Percentiles rank a stretch among this genome's conserved stretches.
Conservation (phyloP, 805 yeast species). For the Wickerhamiella azyma region DNA sequence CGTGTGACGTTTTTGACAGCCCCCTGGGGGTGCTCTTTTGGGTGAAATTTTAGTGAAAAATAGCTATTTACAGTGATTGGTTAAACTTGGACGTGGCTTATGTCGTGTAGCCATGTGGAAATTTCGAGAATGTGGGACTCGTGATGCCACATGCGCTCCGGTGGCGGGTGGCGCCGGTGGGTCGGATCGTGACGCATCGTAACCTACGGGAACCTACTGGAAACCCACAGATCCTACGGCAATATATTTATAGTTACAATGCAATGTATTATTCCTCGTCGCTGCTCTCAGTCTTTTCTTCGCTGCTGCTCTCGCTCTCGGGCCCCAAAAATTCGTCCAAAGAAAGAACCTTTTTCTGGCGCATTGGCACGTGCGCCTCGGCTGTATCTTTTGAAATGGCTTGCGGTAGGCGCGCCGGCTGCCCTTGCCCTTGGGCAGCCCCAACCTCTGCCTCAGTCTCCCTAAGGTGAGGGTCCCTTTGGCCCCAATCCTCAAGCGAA, state of each 20-base stretch:
- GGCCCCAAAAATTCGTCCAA: constrained; percentile 2
- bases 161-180: too few species aligned
- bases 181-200: too few species aligned
- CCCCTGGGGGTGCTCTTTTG: background rate
- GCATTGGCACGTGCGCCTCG: background rate
- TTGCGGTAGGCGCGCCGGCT: too few species aligned
- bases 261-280: too few species aligned
- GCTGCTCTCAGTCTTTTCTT: background rate
- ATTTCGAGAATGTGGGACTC: background rate
- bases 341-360: constrained; percentile 2
- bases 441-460: background rate
- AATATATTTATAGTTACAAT: too few species aligned
- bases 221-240: too few species aligned
- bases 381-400: background rate
- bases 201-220: too few species aligned
- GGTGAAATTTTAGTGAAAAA: background rate
- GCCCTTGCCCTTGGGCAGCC: too few species aligned
- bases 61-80: background rate
- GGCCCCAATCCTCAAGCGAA: constrained; percentile 35
- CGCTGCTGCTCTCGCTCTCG: background rate
- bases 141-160: too few species aligned
- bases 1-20: background rate
- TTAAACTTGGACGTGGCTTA: background rate
- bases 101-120: background rate
- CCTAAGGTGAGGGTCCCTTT: too few species aligned